These are phyloP conservation scores for Fomitopsis schrenkii DNA, from an alignment of 1,284 basidiomycete genomes.

Conservation along the genomic window DNA sequence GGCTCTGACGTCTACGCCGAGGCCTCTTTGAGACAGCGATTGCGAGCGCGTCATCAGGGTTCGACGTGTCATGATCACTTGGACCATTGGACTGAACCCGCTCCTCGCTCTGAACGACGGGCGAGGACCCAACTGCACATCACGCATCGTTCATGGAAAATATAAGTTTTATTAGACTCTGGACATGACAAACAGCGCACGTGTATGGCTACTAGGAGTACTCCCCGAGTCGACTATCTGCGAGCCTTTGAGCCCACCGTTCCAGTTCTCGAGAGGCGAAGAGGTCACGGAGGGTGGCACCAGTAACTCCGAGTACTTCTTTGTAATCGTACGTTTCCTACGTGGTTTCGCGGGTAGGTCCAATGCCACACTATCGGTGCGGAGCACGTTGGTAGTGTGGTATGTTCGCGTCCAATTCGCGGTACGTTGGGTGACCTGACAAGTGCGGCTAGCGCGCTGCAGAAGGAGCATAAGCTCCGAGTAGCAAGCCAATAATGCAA, in stretches of 20 bases:
- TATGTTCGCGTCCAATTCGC: neutral
- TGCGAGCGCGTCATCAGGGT: neutral
- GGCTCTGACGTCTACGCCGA: neutral
- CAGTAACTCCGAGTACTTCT: conserved; percentile 56
- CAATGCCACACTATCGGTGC: neutral
- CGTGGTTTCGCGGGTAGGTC: neutral
- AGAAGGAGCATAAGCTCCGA: conserved; percentile 6
- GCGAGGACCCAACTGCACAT: neutral
- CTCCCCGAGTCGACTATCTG: conserved; percentile 4
- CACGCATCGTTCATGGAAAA: neutral
- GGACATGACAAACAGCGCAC: conserved; percentile 13
- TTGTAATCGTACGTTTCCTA: conserved; percentile 27
- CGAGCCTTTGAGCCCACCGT: conserved; percentile 18
- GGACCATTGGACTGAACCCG: neutral
- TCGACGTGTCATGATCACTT: neutral
- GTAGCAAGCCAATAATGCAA: neutral
- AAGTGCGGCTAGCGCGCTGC: conserved; percentile 1
- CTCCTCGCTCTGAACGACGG: neutral
- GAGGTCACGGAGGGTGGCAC: conserved; percentile 33
- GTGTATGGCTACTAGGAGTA: conserved; percentile 5
- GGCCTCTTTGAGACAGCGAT: neutral
- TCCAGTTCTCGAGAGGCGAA: conserved; percentile 20
- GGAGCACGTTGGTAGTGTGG: neutral
- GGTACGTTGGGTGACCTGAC: neutral
- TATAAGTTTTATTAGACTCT: neutral